A percentile compares a stretch with the other conserved stretches of the same genome.
Conservation (phyloP, 306 rosid species). For the Hylodesmum podocarpum region DNA sequence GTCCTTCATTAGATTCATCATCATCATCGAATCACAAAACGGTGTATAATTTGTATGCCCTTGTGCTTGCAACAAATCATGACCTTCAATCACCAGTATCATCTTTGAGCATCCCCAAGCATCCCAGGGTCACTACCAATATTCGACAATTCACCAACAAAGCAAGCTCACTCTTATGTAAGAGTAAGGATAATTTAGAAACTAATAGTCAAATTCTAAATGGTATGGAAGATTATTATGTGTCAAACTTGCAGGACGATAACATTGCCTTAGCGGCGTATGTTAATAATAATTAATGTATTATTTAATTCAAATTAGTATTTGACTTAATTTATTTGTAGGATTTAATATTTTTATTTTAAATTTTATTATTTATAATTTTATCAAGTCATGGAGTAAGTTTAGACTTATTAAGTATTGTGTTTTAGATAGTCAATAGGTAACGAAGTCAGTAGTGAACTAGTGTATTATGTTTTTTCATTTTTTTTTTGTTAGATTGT, state of each 20-base stretch:
- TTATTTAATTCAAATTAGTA: too few species aligned
- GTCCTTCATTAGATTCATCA: not conserved
- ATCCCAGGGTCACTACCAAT: not conserved
- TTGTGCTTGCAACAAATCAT: not conserved
- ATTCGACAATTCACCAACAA: not conserved
- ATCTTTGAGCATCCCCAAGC: constrained; percentile 12
- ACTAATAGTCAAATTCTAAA: not conserved
- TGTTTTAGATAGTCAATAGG: too few species aligned
- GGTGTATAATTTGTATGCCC: constrained; percentile 22
- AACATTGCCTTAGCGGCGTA: too few species aligned
- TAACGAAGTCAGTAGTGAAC: too few species aligned
- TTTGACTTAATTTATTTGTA: too few species aligned
- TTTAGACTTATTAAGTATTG: too few species aligned
- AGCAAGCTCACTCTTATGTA: not conserved
- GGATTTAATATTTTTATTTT: too few species aligned
- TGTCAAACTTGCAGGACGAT: not conserved
- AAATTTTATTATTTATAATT: too few species aligned
- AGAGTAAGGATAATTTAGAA: not conserved
- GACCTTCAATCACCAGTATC: constrained; percentile 24
- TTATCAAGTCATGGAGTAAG: too few species aligned
- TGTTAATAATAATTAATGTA: too few species aligned
- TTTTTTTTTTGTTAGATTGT: too few species aligned
- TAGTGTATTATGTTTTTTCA: too few species aligned
- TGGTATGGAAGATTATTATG: not conserved
- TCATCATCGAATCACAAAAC: not conserved